A percentile compares a stretch with the other conserved stretches of the same genome.
Conservation (phyloP, 768 basidiomycete species). For the Mycena haematopus region DNA sequence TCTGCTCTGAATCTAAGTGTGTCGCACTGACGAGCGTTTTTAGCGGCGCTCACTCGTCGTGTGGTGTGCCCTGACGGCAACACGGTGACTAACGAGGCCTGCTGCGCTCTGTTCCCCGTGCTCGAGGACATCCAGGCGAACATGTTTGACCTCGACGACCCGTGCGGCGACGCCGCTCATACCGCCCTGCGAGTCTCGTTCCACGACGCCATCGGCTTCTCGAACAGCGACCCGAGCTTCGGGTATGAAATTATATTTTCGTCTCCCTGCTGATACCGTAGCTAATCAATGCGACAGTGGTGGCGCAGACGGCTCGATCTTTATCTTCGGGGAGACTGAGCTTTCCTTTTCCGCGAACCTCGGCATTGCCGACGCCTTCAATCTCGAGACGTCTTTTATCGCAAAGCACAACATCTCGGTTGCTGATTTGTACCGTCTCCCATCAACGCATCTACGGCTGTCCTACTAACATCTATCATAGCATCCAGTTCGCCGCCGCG, state of each 20-base stretch:
- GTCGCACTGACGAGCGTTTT: no score
- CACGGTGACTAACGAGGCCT: constrained; percentile 28
- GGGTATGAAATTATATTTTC: constrained; percentile 10
- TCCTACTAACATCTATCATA: constrained; percentile 6
- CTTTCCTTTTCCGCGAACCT: constrained; percentile 41
- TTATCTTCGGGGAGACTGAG: constrained; percentile 42
- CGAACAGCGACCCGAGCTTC: neutral
- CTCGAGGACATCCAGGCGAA: constrained; percentile 22
- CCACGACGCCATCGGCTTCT: constrained; percentile 31
- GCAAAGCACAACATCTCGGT: constrained; percentile 35
- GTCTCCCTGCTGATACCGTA: no score
- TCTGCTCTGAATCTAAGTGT: no score
- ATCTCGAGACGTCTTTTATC: constrained; percentile 37
- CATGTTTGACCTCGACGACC: constrained; percentile 24
- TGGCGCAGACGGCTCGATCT: constrained; percentile 45
- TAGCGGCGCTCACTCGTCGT: constrained; percentile 20
- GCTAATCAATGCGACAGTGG: no score
- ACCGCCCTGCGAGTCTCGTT: constrained; percentile 14
- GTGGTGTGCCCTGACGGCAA: constrained; percentile 30
- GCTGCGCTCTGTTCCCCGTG: constrained; percentile 24
- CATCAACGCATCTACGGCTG: no score
- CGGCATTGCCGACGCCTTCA: constrained; percentile 42
- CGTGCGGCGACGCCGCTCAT: constrained; percentile 22
- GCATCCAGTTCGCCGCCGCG: constrained; percentile 39
- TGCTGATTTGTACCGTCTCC: constrained; percentile 42